These are phyloP conservation scores for Ophiostoma tasmaniense DNA, from an alignment of 2,329 filamentous ascomycete genomes.

Conservation along the genomic window DNA sequence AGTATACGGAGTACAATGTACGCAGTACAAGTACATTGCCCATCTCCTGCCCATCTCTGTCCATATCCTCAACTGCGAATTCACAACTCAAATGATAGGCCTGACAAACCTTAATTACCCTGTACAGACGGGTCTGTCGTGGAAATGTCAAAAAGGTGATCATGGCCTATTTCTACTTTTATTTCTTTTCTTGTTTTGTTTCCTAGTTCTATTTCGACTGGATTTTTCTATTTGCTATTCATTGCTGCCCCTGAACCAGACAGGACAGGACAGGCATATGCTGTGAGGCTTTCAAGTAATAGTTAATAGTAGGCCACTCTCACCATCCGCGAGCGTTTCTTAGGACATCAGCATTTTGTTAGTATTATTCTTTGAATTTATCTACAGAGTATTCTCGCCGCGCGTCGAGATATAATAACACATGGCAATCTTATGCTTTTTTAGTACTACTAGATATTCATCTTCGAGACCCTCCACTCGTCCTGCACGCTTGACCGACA, in stretches of 20 bases:
- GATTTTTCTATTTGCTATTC: not conserved
- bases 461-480: not conserved
- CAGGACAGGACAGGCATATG: not conserved
- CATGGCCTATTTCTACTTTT: not conserved
- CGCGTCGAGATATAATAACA: not conserved
- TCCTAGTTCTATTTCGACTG: too few relatives aligned
- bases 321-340: not conserved
- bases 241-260: not conserved
- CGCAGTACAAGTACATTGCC: too few relatives aligned
- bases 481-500: not conserved
- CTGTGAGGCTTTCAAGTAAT: not conserved
- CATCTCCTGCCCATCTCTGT: too few relatives aligned
- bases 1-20: not conserved
- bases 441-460: not conserved
- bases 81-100: not conserved
- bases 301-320: not conserved
- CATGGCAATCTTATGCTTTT: not conserved
- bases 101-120: conserved; percentile 1
- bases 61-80: too few relatives aligned
- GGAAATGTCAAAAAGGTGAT: not conserved
- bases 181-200: too few relatives aligned
- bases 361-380: too few relatives aligned
- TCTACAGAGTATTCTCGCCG: too few relatives aligned
- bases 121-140: not conserved
- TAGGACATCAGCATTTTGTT: too few relatives aligned